A percentile compares a stretch with the other conserved stretches of the same genome.
phyloP scores from a whole-genome alignment of 1,284 basidiomycete genomes.

The Ceratorhiza oryzae-sativae region DNA sequence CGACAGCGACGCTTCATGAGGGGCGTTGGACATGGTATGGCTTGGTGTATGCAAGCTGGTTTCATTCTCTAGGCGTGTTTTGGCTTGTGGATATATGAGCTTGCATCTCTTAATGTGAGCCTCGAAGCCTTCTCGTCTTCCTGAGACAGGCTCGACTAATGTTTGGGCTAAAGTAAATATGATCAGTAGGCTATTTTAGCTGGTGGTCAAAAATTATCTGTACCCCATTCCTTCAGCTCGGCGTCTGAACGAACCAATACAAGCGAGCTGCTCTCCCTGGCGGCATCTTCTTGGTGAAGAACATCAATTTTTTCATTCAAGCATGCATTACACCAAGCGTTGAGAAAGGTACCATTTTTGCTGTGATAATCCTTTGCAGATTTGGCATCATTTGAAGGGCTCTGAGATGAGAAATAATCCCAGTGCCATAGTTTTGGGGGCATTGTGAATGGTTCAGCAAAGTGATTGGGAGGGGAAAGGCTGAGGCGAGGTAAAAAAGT shows the following conservation, averaged over 20 bases:
- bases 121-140: constrained; percentile 3
- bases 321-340: constrained; percentile 5
- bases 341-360: not conserved
- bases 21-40: not conserved
- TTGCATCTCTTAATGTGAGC: not conserved
- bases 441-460: not conserved
- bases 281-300: not conserved
- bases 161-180: not conserved
- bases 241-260: not conserved
- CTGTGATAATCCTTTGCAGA: not conserved
- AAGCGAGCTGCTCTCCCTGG: not conserved
- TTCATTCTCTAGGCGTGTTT: not conserved
- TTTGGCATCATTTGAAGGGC: not conserved
- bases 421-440: constrained; percentile 14
- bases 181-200: no score
- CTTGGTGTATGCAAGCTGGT: not conserved
- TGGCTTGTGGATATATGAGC: not conserved
- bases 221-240: not conserved
- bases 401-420: not conserved
- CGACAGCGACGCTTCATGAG: not conserved
- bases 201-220: not conserved
- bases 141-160: not conserved
- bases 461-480: not conserved
- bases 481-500: not conserved
- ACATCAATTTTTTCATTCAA: not conserved